Percentiles rank a stretch among this genome's conserved stretches.
Conservation (phyloP, 805 yeast species). For the Schwanniomyces sp. region DNA sequence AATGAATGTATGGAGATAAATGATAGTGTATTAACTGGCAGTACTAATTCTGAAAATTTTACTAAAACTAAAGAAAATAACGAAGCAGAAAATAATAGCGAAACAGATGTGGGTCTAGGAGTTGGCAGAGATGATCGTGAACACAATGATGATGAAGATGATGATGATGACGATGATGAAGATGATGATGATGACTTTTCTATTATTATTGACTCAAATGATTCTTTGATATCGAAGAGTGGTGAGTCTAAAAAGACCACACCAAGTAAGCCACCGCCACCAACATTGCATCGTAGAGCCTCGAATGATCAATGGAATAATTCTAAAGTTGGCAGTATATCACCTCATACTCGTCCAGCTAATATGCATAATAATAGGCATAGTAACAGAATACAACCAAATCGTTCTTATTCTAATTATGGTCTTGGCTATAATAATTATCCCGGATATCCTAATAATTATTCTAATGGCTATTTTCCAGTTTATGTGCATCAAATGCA, state of each 20-base stretch:
- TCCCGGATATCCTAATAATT: neutral
- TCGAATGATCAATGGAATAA: neutral
- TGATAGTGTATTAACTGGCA: neutral
- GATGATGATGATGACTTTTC: conserved; percentile 39
- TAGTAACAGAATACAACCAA: neutral
- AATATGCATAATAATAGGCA: neutral
- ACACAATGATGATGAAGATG: conserved; percentile 13
- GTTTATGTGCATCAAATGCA: conserved; percentile 4
- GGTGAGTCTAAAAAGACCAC: neutral
- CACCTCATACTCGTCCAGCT: neutral
- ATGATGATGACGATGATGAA: conserved; percentile 28
- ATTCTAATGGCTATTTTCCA: conserved; percentile 3
- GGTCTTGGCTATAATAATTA: neutral
- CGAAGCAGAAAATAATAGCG: conserved; percentile 26
- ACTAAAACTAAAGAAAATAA: neutral
- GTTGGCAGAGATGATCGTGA: conserved; percentile 25
- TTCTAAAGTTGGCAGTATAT: neutral
- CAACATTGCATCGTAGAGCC: neutral
- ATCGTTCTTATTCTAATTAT: neutral
- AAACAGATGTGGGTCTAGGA: conserved; percentile 45
- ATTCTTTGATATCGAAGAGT: conserved; percentile 15
- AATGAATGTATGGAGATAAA: neutral
- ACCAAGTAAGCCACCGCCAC: neutral
- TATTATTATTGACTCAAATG: conserved; percentile 37
- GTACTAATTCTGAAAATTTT: neutral